Conservation (phyloP, 192 early-diverging fungal species). For the Linnemannia zychae region DNA sequence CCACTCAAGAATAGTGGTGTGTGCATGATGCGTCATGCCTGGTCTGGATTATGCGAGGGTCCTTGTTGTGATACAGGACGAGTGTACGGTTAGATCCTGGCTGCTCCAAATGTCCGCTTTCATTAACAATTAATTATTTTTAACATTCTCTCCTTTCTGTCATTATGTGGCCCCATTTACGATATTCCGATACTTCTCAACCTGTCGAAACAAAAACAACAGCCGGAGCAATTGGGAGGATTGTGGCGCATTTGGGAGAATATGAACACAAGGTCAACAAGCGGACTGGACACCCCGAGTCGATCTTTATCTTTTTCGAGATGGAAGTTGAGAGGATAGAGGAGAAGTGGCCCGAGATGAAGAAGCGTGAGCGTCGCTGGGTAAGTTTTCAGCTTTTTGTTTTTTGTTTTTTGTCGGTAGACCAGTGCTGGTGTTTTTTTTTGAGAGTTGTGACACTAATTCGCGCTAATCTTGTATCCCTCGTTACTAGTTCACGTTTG, state of each 20-base stretch:
- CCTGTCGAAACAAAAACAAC: not conserved
- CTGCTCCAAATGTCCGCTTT: not conserved
- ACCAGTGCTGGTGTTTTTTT: too few relatives aligned
- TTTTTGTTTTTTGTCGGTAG: not conserved
- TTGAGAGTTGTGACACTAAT: too few relatives aligned
- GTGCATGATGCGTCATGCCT: not conserved
- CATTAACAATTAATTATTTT: not conserved
- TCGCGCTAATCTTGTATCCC: not conserved
- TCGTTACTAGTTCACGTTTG: slow-evolving; percentile 56
- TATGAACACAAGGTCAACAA: slow-evolving; percentile 62
- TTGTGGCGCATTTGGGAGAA: slow-evolving; percentile 63
- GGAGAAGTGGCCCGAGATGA: slow-evolving; percentile 69
- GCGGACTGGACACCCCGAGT: slow-evolving; percentile 53
- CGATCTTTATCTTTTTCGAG: slow-evolving; percentile 65
- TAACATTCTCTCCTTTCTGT: not conserved
- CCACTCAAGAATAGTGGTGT: too few relatives aligned
- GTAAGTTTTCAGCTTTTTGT: slow-evolving; percentile 28
- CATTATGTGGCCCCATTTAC: not conserved
- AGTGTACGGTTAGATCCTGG: not conserved
- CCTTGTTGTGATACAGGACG: not conserved
- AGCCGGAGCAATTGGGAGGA: slow-evolving; percentile 68
- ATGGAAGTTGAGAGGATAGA: slow-evolving; percentile 67
- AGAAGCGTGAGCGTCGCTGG: slow-evolving; percentile 62
- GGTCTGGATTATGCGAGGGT: not conserved
- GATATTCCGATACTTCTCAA: not conserved